A percentile compares a stretch with the other conserved stretches of the same genome.
Conservation (phyloP, 179 eudicot species). For the Carnegiea gigantea region DNA sequence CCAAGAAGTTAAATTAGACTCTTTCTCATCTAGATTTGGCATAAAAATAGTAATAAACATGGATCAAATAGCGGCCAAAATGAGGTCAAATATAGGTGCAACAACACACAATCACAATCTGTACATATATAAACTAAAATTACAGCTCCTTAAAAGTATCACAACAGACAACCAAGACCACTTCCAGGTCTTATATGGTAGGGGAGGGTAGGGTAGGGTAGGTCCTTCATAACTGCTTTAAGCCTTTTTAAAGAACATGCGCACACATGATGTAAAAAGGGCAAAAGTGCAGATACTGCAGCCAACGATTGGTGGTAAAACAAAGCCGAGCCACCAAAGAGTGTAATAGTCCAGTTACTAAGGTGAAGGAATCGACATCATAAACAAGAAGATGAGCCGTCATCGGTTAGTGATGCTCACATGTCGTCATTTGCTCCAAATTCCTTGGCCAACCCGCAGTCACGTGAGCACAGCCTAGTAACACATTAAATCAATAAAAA, state of each 20-base stretch:
- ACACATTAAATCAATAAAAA: not conserved
- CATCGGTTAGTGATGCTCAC: constrained; percentile 25
- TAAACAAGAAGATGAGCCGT: constrained; percentile 8
- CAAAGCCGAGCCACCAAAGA: constrained; percentile 10
- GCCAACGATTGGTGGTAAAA: not conserved
- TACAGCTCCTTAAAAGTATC: not conserved
- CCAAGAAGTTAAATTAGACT: too few species aligned
- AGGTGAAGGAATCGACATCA: constrained; percentile 11
- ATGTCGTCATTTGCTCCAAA: constrained; percentile 18
- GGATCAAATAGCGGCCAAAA: too few species aligned
- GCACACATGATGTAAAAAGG: constrained; percentile 14
- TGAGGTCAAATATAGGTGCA: too few species aligned
- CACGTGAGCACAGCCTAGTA: not conserved
- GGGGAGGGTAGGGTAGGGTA: not conserved
- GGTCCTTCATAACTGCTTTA: not conserved
- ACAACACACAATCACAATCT: not conserved
- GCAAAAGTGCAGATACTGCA: not conserved
- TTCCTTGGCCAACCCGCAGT: constrained; percentile 2
- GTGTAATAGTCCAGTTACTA: not conserved
- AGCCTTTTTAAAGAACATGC: constrained; percentile 15
- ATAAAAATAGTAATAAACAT: too few species aligned
- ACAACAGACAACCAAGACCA: not conserved
- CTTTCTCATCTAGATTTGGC: too few species aligned
- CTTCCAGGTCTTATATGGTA: not conserved
- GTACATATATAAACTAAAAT: not conserved